Evolutionary conservation across 306 rosid species (phyloP).

Genomic region (Sindora glabra): DNA sequence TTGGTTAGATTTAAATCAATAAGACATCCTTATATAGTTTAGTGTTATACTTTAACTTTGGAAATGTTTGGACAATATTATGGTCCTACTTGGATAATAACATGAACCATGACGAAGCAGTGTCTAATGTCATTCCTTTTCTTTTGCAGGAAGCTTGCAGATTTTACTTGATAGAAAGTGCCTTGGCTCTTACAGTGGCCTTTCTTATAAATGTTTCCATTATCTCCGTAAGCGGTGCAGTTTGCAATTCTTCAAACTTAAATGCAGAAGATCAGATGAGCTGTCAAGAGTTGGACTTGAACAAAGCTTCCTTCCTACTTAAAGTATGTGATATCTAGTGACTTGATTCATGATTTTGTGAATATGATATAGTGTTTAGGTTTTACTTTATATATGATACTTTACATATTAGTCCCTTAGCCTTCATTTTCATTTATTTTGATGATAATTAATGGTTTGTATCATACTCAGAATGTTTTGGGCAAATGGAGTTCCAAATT

Average conservation of each 20-base stretch:
- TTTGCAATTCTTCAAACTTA: constrained; percentile 68
- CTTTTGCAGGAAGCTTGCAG: constrained; percentile 82
- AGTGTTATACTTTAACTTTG: not conserved
- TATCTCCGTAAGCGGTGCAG: constrained; percentile 87
- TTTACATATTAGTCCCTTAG: no score
- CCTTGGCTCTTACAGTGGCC: constrained; percentile 83
- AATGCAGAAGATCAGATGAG: constrained; percentile 58
- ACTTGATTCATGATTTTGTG: not conserved
- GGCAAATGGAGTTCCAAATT: constrained; percentile 97
- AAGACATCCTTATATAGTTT: not conserved
- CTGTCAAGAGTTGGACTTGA: constrained; percentile 84
- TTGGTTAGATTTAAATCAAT: not conserved
- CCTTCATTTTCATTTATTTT: not conserved
- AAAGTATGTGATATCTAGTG: constrained; percentile 42
- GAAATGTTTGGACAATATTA: not conserved
- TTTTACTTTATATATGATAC: no score
- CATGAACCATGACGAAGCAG: no score
- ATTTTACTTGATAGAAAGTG: constrained; percentile 87
- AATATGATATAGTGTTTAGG: not conserved
- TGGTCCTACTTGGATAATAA: not conserved
- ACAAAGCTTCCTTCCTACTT: constrained; percentile 81
- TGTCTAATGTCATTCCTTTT: not conserved
- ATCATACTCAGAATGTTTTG: constrained; percentile 62
- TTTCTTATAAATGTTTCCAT: constrained; percentile 77
- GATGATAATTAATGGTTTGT: not conserved